phyloP scores from a whole-genome alignment of 495 filamentous ascomycete genomes.

The Amniculicola lignicola region DNA sequence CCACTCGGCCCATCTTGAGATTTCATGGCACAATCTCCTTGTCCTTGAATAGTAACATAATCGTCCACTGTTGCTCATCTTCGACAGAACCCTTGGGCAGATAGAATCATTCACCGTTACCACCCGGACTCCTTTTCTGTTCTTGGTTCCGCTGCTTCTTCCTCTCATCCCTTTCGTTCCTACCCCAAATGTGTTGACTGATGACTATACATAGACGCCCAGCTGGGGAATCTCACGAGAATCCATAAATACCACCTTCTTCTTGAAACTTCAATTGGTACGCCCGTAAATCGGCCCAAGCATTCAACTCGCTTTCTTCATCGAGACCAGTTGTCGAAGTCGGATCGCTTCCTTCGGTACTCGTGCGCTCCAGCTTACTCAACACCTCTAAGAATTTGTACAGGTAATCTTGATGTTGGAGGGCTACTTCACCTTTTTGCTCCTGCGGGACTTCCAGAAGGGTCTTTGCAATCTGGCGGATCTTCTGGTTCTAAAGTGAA shows the following conservation, averaged over 20 bases:
- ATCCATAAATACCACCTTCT: conserved; percentile 48
- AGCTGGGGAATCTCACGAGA: not conserved
- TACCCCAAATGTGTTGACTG: too few relatives aligned
- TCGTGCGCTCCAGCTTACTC: conserved; percentile 62
- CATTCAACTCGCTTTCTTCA: conserved; percentile 68
- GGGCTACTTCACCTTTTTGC: conserved; percentile 53
- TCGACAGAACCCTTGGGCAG: too few relatives aligned
- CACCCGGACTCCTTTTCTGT: too few relatives aligned
- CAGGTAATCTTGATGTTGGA: conserved; percentile 63
- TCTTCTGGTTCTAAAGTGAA: conserved; percentile 50
- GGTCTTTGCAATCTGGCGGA: conserved; percentile 73
- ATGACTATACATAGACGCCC: not conserved
- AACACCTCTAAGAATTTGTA: conserved; percentile 66
- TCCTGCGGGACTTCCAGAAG: conserved; percentile 61
- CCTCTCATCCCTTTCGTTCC: too few relatives aligned
- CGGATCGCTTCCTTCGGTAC: conserved; percentile 36
- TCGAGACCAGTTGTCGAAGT: conserved; percentile 38
- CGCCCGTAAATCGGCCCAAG: conserved; percentile 72
- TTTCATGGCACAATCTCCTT: too few relatives aligned
- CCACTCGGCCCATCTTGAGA: too few relatives aligned
- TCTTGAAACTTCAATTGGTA: conserved; percentile 70
- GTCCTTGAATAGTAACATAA: too few relatives aligned
- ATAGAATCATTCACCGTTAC: too few relatives aligned
- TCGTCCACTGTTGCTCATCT: too few relatives aligned
- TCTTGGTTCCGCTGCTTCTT: too few relatives aligned